Evolutionary conservation across 2,329 filamentous ascomycete genomes (phyloP).

Genomic region (Sphaerulina musiva): DNA sequence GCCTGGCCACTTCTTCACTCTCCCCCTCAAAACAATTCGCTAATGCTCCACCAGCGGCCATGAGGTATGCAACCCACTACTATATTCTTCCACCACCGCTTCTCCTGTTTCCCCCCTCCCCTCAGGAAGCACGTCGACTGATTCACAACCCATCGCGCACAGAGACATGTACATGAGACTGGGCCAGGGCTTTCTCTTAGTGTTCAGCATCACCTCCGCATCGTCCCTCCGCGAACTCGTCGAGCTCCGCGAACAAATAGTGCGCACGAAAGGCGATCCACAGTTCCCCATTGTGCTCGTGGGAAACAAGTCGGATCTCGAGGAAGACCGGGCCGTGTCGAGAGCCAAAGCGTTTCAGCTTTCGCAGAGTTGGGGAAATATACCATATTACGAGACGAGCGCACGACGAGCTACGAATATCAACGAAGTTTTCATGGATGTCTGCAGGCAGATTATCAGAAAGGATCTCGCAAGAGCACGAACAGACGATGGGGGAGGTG

Average conservation of each 20-base stretch:
- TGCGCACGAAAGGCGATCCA: conserved; percentile 75
- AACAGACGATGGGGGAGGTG: conserved; percentile 8
- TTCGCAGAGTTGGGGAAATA: conserved; percentile 78
- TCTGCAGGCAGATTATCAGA: conserved; percentile 36
- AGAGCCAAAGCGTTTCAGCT: conserved; percentile 74
- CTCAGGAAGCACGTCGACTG: neutral
- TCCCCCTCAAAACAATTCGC: neutral
- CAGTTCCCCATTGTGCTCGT: conserved; percentile 70
- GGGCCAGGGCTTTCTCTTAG: conserved; percentile 82
- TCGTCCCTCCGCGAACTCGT: conserved; percentile 77
- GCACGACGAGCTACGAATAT: conserved; percentile 79
- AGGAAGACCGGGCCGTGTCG: conserved; percentile 74
- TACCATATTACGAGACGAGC: conserved; percentile 86
- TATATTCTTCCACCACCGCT: neutral
- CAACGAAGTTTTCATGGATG: conserved; percentile 68
- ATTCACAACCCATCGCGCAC: neutral
- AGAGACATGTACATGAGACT: conserved; percentile 88
- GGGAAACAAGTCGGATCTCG: conserved; percentile 84
- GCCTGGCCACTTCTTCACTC: no score
- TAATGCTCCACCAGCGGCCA: conserved; percentile 21
- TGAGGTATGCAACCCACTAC: conserved; percentile 16
- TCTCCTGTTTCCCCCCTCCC: neutral
- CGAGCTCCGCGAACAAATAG: conserved; percentile 79
- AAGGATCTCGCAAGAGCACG: conserved; percentile 27
- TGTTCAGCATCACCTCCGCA: conserved; percentile 82